Evolutionary conservation across 1,139 yeast species (phyloP).

Genomic region (Candida sp.): DNA sequence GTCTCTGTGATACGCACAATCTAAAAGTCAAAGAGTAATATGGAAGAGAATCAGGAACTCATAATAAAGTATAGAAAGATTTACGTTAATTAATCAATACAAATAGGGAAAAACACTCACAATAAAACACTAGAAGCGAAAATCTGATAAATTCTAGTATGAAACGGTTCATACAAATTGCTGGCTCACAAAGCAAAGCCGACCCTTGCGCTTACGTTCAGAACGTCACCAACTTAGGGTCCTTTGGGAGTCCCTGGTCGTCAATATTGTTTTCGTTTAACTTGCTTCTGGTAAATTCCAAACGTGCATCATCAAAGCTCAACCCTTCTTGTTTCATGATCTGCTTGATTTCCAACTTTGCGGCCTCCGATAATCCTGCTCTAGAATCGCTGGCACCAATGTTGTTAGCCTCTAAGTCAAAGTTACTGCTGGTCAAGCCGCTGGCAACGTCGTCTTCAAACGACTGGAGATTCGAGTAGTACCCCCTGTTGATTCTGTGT

Average conservation of each 20-base stretch:
- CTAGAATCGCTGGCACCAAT: conserved; percentile 58
- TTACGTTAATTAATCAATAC: background rate
- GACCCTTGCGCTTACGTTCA: conserved; percentile 1
- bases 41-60: background rate
- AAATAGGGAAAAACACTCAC: too few species aligned
- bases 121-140: background rate
- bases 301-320: conserved; percentile 74
- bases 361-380: conserved; percentile 59
- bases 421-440: conserved; percentile 68
- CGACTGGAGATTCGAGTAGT: conserved; percentile 26
- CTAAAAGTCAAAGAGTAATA: background rate
- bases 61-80: background rate
- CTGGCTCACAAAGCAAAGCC: background rate
- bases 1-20: background rate
- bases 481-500: conserved; percentile 20
- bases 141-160: background rate
- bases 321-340: conserved; percentile 57
- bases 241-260: conserved; percentile 40
- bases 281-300: conserved; percentile 48
- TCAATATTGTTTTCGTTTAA: conserved; percentile 60
- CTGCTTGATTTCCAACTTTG: conserved; percentile 53
- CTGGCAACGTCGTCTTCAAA: conserved; percentile 64
- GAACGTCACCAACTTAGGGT: conserved; percentile 44
- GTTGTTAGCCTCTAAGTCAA: conserved; percentile 49
- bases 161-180: background rate